Evolutionary conservation across 148 eudicot species (phyloP), one percentile per base, ranked within the genome.

Genomic region (Camellia granthamiana): DNA sequence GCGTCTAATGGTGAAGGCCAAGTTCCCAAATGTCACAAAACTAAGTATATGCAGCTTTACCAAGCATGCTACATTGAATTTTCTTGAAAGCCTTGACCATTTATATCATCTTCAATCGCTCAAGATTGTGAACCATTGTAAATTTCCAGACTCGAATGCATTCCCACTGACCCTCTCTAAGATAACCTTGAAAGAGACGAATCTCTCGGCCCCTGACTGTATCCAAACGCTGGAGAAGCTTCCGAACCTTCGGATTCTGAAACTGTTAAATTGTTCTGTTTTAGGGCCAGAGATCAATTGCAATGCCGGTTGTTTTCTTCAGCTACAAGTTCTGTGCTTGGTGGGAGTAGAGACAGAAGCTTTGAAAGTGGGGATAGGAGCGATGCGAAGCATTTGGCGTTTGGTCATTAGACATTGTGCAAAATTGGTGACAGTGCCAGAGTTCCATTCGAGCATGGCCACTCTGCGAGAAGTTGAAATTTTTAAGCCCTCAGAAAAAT

Each of bases 1-100:
- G 78, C 54, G 80, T 65, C 84, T 85, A 23, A 76, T 85, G 87
- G 82, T 85, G 16, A 82, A 76, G 64, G 87, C 84, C 47, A 85
- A 79, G 64, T 85, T 85, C 82, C 87, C 84, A 60, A 85, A 82
- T 59, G 60, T 85, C 8, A 81, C 38, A 30, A 69, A 67, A 56
- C 76, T 85, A 65, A 75, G 75, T 52, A 23, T 85, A 52, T 58
- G 66, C 54, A 83, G 79, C 56, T 12, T 2, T 14, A 4, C 58
- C 30, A 8, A 2, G 23, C 16, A 79, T 4, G 62, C 16, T 54
- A 76, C 75, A 7, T 51, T 1, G 58, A 46, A 30, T 0, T 81
- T 84, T 52, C 80, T 85, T 2, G 76, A 79, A 15, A 85, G 87
- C 6, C 77, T 85, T 7, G 87, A 85, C 42, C 87, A 82, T 69